Base-by-base conservation (phyloP, 768 basidiomycete species). In the Rhizopogon rudus region DNA sequence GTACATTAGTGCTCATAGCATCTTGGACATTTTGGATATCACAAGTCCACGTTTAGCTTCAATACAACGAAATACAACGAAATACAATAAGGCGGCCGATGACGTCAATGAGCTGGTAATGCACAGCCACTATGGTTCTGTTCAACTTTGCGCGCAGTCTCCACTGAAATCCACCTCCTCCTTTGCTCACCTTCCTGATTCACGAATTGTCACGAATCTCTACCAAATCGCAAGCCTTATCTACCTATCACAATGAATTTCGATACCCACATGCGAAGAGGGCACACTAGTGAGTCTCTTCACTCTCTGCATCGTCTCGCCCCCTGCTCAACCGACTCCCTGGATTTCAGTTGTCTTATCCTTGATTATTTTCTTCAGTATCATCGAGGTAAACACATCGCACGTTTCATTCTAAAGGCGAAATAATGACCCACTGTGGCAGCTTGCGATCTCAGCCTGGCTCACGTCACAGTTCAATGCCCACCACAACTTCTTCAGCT, bases 391-490 rank as follows among this genome's bases (percentile, higher is more conserved):
- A 52, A 16, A 73, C 60, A 37, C 14, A 10, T 3, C 40, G 8
- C 9, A 9, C 35, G 50, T 20, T 40, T 20, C 33, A 45, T 49
- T 16, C 5, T 5, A 33, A 1, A 9, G 20, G 6, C 46, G 9
- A 25, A 40, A 39, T 10, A 51, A 50, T 14, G 3, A 52, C 52
- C 2, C 0, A 35, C 14, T 40, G 13, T 17, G 25, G 2, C 57
- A 90, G 87, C 75, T 90, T 61, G 73, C 82, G 25, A 81, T 90
- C 58, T 77, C 91, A 3, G 84, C 88, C 5, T 93, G 86, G 82
- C 75, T 93, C 43, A 78, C 80, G 7, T 72, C 83, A 13, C 76
- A 72, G 43, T 92, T 81, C 73, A 82, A 85, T 67, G 54, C 68
- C 29, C 73, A 77, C 58, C 75, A 81, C 69, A 77, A 87, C 73